Conservation (phyloP, 805 yeast genomes). For the Cyberlindnera mississippiensis region DNA sequence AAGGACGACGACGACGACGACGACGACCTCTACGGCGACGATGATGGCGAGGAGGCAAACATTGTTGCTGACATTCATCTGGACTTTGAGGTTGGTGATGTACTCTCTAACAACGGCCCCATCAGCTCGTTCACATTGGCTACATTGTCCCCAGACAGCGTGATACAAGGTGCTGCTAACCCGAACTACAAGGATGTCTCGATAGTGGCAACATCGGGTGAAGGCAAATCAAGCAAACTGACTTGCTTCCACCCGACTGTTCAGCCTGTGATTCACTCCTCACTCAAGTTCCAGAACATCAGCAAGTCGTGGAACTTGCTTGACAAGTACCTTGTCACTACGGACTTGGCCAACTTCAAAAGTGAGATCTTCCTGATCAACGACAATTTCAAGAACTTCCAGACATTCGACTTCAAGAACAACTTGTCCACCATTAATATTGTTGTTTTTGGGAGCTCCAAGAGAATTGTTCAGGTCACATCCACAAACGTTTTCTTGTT, state of each 20-base stretch:
- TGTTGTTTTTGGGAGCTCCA: conserved; percentile 52
- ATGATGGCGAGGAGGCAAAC: conserved; percentile 31
- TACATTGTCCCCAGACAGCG: conserved; percentile 47
- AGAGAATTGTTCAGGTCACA: conserved; percentile 70
- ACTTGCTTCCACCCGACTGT: conserved; percentile 64
- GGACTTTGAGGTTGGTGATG: conserved; percentile 47
- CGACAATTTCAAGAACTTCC: conserved; percentile 57
- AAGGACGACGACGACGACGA: conserved; percentile 46
- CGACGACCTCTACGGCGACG: conserved; percentile 34
- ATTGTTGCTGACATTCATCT: conserved; percentile 24
- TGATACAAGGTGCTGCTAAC: conserved; percentile 58
- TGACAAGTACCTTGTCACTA: conserved; percentile 63
- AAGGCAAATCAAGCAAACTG: conserved; percentile 49
- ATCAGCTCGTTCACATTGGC: conserved; percentile 66
- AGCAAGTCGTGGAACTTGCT: conserved; percentile 72
- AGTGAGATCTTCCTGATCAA: conserved; percentile 66
- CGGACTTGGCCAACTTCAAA: conserved; percentile 58
- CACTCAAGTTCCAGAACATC: conserved; percentile 67
- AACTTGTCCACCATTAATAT: conserved; percentile 63
- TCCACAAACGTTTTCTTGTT: conserved; percentile 60
- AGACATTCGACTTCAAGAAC: conserved; percentile 58
- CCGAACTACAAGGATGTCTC: conserved; percentile 66
- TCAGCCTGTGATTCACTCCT: conserved; percentile 62
- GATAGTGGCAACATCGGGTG: conserved; percentile 68
- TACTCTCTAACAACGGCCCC: conserved; percentile 67